Conservation (phyloP, 2,329 filamentous ascomycete genomes). For the Exophiala mesophila region DNA sequence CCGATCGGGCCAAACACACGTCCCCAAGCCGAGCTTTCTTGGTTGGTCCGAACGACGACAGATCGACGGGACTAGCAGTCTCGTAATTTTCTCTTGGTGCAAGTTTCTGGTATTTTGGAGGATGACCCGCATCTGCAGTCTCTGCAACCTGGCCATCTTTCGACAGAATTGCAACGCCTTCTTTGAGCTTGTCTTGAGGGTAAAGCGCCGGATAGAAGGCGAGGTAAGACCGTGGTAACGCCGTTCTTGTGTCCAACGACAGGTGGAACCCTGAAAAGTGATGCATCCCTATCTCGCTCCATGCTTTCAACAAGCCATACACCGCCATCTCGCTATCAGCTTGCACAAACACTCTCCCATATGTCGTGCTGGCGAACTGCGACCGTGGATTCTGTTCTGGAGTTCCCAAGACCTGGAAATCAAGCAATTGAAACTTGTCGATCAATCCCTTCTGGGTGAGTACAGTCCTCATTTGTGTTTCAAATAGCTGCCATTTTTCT, state of each 20-base stretch:
- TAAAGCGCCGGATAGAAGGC: constrained; percentile 40
- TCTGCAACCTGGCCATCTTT: constrained; percentile 24
- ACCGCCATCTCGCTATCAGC: constrained; percentile 26
- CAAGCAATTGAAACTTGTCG: constrained; percentile 46
- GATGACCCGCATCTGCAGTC: constrained; percentile 21
- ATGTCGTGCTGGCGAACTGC: constrained; percentile 42
- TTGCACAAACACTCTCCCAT: constrained; percentile 43
- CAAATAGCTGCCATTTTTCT: constrained; percentile 48
- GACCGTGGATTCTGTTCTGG: constrained; percentile 36
- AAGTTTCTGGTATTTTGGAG: constrained; percentile 20
- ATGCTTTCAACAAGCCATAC: constrained; percentile 20
- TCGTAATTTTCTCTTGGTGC: constrained; percentile 25
- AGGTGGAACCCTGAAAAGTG: constrained; percentile 44
- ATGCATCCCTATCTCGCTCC: constrained; percentile 32
- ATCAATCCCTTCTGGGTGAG: constrained; percentile 34
- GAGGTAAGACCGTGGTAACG: constrained; percentile 37
- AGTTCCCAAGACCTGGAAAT: constrained; percentile 47
- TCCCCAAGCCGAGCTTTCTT: constrained; percentile 38
- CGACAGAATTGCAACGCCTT: constrained; percentile 28
- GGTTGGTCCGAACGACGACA: constrained; percentile 29
- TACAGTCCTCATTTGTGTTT: constrained; percentile 43
- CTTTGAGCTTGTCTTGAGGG: constrained; percentile 28
- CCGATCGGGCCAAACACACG: constrained; percentile 41
- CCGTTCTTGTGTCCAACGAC: constrained; percentile 40
- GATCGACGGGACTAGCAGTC: constrained; percentile 15